These are phyloP conservation scores for Phytopythium sindhum DNA, from an alignment of 352 stramenopile species.

Conservation along the genomic window DNA sequence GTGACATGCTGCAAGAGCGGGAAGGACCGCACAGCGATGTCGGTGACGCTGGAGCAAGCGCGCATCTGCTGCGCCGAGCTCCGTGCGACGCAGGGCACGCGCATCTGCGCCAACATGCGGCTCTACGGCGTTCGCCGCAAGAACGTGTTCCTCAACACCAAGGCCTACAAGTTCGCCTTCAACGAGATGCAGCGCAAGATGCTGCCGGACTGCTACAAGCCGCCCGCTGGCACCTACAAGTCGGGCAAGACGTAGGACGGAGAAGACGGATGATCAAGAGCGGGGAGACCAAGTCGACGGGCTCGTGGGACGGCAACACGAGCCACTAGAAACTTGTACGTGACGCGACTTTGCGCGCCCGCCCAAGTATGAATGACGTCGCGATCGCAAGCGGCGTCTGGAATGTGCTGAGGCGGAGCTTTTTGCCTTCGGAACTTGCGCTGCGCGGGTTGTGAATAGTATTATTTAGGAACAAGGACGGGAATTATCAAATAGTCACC, in stretches of 20 bases:
- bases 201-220: slow-evolving; percentile 85
- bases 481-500: slow-evolving; percentile 1
- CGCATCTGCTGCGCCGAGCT: slow-evolving; percentile 58
- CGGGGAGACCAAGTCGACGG: neutral
- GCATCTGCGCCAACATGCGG: slow-evolving; percentile 70
- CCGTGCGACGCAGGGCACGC: slow-evolving; percentile 47
- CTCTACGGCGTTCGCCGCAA: slow-evolving; percentile 67
- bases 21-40: slow-evolving; percentile 98
- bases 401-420: too few species aligned
- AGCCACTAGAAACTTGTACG: neutral
- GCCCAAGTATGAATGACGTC: neutral
- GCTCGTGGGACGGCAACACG: neutral
- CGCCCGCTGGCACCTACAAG: slow-evolving; percentile 77
- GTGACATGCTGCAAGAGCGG: slow-evolving; percentile 97
- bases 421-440: neutral
- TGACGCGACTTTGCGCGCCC: neutral
- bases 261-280: neutral
- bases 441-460: slow-evolving; percentile 7
- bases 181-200: slow-evolving; percentile 87
- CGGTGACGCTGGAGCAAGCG: slow-evolving; percentile 93
- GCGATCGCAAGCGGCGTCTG: neutral
- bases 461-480: slow-evolving; percentile 9
- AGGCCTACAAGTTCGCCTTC: slow-evolving; percentile 82
- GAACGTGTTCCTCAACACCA: slow-evolving; percentile 87
- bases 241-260: slow-evolving; percentile 63